Evolutionary conservation across 2,329 filamentous ascomycete genomes (phyloP).

Genomic region (Chrysosphaeria jannelii): DNA sequence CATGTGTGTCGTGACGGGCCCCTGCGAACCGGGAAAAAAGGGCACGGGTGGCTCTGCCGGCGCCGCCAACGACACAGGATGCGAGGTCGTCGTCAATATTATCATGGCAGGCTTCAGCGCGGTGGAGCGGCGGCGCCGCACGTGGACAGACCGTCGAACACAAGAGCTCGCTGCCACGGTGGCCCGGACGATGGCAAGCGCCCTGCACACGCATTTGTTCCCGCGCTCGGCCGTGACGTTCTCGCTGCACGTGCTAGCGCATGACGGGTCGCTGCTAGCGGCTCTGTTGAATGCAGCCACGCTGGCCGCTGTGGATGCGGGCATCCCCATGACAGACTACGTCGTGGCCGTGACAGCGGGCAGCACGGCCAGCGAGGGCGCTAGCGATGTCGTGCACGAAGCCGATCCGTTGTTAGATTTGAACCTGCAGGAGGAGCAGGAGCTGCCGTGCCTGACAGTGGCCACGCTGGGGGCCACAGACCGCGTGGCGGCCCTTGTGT

Average conservation of each 20-base stretch:
- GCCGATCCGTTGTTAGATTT: conserved; percentile 58
- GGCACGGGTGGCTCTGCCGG: conserved; percentile 4
- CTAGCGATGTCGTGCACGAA: conserved; percentile 30
- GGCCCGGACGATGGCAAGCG: conserved; percentile 41
- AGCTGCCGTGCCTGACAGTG: conserved; percentile 67
- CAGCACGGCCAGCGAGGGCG: conserved; percentile 35
- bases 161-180: conserved; percentile 60
- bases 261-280: conserved; percentile 73
- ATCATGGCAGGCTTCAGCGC: conserved; percentile 68
- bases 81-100: conserved; percentile 52
- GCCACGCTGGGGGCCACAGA: conserved; percentile 48
- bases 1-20: conserved; percentile 72
- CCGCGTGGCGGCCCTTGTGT: conserved; percentile 47
- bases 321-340: conserved; percentile 84
- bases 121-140: conserved; percentile 53
- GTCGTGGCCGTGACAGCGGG: conserved; percentile 70
- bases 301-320: conserved; percentile 75
- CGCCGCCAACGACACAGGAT: conserved; percentile 14
- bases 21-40: conserved; percentile 29
- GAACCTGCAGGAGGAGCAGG: conserved; percentile 54
- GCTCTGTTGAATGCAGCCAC: conserved; percentile 77
- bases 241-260: conserved; percentile 58
- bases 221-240: conserved; percentile 65
- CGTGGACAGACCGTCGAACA: conserved; percentile 52
- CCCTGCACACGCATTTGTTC: conserved; percentile 64